These are phyloP conservation scores for Alternaria brassicae DNA, from an alignment of 2,329 filamentous ascomycete genomes.

Conservation along the genomic window DNA sequence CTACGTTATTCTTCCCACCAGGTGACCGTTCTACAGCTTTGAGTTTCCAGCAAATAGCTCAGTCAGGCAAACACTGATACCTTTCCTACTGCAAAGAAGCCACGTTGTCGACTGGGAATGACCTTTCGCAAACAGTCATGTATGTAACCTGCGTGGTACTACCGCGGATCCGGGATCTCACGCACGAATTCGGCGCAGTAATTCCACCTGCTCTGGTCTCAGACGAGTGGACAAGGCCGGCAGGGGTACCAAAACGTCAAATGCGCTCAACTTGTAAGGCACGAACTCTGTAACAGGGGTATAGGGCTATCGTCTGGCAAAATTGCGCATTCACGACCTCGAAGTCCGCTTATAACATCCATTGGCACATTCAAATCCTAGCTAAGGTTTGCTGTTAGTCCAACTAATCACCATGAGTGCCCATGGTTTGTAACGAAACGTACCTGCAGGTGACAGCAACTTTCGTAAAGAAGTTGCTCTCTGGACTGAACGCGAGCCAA, in stretches of 20 bases:
- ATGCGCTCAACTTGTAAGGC: not conserved
- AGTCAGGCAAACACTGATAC: conserved; percentile 7
- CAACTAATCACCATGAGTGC: not conserved
- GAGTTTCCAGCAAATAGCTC: not conserved
- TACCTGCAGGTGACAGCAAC: not conserved
- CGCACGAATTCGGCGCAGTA: conserved; percentile 8
- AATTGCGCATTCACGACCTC: not conserved
- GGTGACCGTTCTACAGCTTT: not conserved
- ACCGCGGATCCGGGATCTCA: conserved; percentile 28
- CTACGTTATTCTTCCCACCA: not conserved
- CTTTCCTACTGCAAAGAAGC: not conserved
- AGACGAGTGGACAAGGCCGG: not conserved
- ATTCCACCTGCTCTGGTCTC: not conserved
- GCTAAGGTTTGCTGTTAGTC: not conserved
- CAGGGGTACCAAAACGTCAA: not conserved
- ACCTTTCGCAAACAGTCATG: conserved; percentile 5
- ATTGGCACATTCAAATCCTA: not conserved
- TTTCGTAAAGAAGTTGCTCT: not conserved
- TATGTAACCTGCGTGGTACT: conserved; percentile 19
- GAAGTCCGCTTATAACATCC: not conserved
- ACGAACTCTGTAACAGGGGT: not conserved
- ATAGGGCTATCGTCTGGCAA: not conserved
- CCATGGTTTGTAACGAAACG: not conserved
- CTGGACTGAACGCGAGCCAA: not conserved
- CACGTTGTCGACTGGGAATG: not conserved